These are phyloP conservation scores for Fulvia fulva DNA, from an alignment of 2,329 filamentous ascomycete genomes.

Conservation along the genomic window DNA sequence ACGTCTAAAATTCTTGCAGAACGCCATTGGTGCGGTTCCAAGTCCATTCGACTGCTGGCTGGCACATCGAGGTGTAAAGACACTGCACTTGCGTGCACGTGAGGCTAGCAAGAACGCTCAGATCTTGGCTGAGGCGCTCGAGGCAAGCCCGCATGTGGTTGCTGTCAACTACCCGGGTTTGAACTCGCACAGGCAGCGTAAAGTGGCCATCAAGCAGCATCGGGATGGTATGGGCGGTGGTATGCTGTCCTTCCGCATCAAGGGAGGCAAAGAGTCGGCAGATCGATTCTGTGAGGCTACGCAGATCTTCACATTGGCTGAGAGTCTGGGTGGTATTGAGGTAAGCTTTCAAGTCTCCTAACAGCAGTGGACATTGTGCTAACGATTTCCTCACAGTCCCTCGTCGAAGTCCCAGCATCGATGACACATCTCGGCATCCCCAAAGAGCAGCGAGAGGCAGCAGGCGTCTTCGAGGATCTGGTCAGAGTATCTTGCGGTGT, in stretches of 20 bases:
- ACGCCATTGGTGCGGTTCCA: constrained; percentile 92
- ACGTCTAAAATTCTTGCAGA: constrained; percentile 85
- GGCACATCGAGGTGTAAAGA: constrained; percentile 94
- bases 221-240: constrained; percentile 90
- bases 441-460: constrained; percentile 80
- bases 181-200: constrained; percentile 78
- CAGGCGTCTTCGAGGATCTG: constrained; percentile 91
- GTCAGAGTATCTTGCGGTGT: constrained; percentile 91
- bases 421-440: constrained; percentile 99
- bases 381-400: constrained; percentile 33
- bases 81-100: constrained; percentile 83
- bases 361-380: not conserved
- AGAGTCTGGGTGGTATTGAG: constrained; percentile 90
- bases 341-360: constrained; percentile 31
- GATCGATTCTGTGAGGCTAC: constrained; percentile 89
- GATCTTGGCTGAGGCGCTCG: constrained; percentile 70
- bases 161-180: constrained; percentile 94
- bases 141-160: constrained; percentile 75
- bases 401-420: constrained; percentile 86
- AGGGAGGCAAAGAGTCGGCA: constrained; percentile 78
- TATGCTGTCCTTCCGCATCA: constrained; percentile 95
- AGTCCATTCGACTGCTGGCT: constrained; percentile 97
- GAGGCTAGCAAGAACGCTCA: constrained; percentile 81
- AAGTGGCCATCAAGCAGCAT: constrained; percentile 85
- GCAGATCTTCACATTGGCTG: constrained; percentile 86